A percentile compares a stretch with the other conserved stretches of the same genome.
phyloP scores from a whole-genome alignment of 805 yeast genomes.

The Wickerhamiella sergipiensis region DNA sequence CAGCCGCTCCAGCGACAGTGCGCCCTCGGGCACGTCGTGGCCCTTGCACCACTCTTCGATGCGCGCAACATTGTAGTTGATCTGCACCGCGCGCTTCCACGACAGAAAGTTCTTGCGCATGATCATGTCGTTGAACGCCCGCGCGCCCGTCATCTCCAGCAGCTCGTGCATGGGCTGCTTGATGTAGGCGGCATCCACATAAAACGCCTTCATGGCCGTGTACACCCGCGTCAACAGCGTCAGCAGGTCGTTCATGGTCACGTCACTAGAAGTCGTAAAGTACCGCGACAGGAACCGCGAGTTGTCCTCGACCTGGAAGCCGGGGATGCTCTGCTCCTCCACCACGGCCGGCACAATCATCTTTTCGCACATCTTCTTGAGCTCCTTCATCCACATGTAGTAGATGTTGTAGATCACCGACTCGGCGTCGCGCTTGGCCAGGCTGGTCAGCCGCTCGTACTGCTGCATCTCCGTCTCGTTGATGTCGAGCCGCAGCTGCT shows the following conservation, averaged over 20 bases:
- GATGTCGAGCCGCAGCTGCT: conserved; percentile 66
- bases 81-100: conserved; percentile 96
- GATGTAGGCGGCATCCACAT: conserved; percentile 72
- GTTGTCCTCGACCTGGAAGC: conserved; percentile 78
- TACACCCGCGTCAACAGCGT: conserved; percentile 79
- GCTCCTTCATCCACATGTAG: conserved; percentile 92
- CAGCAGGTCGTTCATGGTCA: conserved; percentile 88
- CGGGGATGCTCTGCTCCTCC: conserved; percentile 88
- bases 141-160: conserved; percentile 75
- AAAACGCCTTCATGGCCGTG: conserved; percentile 86
- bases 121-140: conserved; percentile 87
- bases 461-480: conserved; percentile 82
- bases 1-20: conserved; percentile 69
- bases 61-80: conserved; percentile 90
- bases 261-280: conserved; percentile 48
- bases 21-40: conserved; percentile 79
- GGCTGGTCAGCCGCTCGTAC: conserved; percentile 75
- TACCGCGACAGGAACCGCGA: conserved; percentile 74
- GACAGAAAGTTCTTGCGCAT: conserved; percentile 89
- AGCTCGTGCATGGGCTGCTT: conserved; percentile 74
- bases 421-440: conserved; percentile 88
- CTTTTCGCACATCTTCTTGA: conserved; percentile 81
- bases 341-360: conserved; percentile 93
- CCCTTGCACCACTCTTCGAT: conserved; percentile 97
- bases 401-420: conserved; percentile 85